Conservation (phyloP, 108 stramenopile species). For the Stephanodiscus minutulus region DNA sequence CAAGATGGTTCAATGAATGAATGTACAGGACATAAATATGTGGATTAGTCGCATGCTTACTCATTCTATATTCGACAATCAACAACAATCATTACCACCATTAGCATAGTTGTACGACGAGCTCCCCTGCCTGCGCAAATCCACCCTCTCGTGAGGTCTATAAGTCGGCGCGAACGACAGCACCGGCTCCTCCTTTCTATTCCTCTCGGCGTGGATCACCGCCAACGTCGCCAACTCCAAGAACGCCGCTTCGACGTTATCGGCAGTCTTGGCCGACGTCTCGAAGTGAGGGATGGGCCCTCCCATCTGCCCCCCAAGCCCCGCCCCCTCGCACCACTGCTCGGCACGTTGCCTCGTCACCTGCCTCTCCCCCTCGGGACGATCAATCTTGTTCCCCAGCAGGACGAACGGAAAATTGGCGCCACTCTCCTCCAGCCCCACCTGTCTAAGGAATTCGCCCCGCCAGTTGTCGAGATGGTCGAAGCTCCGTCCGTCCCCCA, state of each 20-base stretch:
- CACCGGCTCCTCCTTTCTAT: slow-evolving; percentile 43
- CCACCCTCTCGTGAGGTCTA: slow-evolving; percentile 32
- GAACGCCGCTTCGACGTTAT: slow-evolving; percentile 96
- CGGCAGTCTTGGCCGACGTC: slow-evolving; percentile 93
- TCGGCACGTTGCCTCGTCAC: slow-evolving; percentile 78
- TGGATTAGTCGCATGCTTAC: background rate
- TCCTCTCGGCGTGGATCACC: slow-evolving; percentile 39
- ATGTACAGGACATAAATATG: background rate
- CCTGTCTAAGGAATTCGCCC: slow-evolving; percentile 90
- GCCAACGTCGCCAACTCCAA: slow-evolving; percentile 66
- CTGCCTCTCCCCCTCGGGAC: slow-evolving; percentile 62
- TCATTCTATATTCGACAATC: slow-evolving; percentile 1
- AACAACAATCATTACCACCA: slow-evolving; percentile 49
- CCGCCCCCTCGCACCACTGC: slow-evolving; percentile 81
- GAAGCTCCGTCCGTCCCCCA: slow-evolving; percentile 93
- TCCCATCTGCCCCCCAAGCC: slow-evolving; percentile 58
- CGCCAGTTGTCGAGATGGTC: slow-evolving; percentile 95
- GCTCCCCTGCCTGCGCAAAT: slow-evolving; percentile 46
- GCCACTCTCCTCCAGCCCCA: slow-evolving; percentile 61
- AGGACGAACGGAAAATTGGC: slow-evolving; percentile 93
- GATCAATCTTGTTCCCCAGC: slow-evolving; percentile 96
- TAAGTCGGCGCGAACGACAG: slow-evolving; percentile 45
- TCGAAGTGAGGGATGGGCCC: slow-evolving; percentile 91
- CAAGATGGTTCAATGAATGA: background rate
- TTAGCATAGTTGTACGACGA: slow-evolving; percentile 37